Base-by-base conservation (phyloP, 331 rosid species). In the Quercus lobata region DNA sequence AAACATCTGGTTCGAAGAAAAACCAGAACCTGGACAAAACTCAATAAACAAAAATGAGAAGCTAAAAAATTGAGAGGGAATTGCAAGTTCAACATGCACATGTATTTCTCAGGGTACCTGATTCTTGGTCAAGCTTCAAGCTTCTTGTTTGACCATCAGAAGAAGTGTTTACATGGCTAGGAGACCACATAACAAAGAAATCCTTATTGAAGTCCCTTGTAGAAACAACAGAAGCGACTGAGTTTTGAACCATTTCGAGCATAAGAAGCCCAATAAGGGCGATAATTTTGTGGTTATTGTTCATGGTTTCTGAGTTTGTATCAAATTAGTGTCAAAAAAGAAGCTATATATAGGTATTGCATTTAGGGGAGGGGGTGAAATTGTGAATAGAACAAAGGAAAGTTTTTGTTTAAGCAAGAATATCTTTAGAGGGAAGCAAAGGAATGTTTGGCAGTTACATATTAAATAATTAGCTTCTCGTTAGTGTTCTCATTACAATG, bases 101-200 rank as follows among this genome's bases (percentile, higher is more conserved):
- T 34, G 37, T 57, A 25, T 25, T 72, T 60, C 41, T 14, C 16
- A 25, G 34, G 65, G 41, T 86, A 92, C 97, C 98, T 27, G 98
- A 92, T 75, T 91, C 87, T 84, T 92, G 88, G 83, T 95, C 98
- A 21, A 95, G 89, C 86, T 86, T 92, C 89, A 92, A 78, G 84
- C 84, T 90, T 80, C 93, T 86, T 58, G 90, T 58, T 1, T 72
- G 86, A 68, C 96, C 97, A 85, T 91, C 94, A 71, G 86, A 72
- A 5, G 97, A 92, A 49, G 97, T 95, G 83, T 82, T 90, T 9
- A 91, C 91, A 80, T 95, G 97, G 79, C 77, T 85, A 71, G 98
- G 96, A 75, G 97, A 94, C 98, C 98, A 92, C 54, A 79, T 63
- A 9, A 92, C 88, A 77, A 88, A 89, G 87, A 94, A 94, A 88